Evolutionary conservation across 306 rosid genomes (phyloP).

Genomic region (Morella rubra): DNA sequence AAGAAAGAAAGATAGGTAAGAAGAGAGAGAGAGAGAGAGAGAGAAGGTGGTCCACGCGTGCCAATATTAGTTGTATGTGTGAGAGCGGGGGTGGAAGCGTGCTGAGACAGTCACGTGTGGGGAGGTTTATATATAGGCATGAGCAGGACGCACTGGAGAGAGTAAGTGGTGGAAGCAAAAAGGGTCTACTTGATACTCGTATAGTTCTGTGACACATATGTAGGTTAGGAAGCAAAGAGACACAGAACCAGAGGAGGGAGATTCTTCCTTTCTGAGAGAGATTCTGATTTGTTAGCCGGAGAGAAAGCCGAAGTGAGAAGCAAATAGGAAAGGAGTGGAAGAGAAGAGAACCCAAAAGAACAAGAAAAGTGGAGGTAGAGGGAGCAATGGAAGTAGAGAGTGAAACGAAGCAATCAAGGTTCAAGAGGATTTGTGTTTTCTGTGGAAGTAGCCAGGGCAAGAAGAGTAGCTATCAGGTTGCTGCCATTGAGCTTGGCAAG

Average conservation of each 20-base stretch:
- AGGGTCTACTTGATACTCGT: slow-evolving; percentile 32
- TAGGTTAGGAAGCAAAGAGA: slow-evolving; percentile 32
- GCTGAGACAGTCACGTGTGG: slow-evolving; percentile 57
- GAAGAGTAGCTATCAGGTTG: slow-evolving; percentile 86
- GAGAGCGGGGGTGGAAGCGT: slow-evolving; percentile 31
- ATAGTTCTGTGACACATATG: slow-evolving; percentile 30
- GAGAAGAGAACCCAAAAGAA: neutral
- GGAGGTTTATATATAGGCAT: slow-evolving; percentile 51
- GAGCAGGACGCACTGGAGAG: slow-evolving; percentile 24
- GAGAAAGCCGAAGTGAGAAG: neutral
- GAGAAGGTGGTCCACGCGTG: slow-evolving; percentile 65
- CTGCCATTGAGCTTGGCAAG: slow-evolving; percentile 96
- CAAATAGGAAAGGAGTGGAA: slow-evolving; percentile 6
- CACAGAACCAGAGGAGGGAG: slow-evolving; percentile 26
- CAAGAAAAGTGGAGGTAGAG: neutral
- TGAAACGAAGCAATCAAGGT: slow-evolving; percentile 75
- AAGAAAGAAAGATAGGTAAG: neutral
- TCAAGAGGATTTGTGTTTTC: slow-evolving; percentile 90
- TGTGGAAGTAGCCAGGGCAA: slow-evolving; percentile 99
- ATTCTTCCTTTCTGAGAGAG: slow-evolving; percentile 24
- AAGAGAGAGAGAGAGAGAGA: neutral
- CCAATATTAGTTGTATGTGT: slow-evolving; percentile 25
- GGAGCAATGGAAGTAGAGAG: slow-evolving; percentile 59
- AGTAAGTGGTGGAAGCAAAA: slow-evolving; percentile 30
- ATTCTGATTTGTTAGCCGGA: slow-evolving; percentile 14